Base-by-base conservation (phyloP, 352 stramenopile species). In the Salisapilia sapeloensis region DNA sequence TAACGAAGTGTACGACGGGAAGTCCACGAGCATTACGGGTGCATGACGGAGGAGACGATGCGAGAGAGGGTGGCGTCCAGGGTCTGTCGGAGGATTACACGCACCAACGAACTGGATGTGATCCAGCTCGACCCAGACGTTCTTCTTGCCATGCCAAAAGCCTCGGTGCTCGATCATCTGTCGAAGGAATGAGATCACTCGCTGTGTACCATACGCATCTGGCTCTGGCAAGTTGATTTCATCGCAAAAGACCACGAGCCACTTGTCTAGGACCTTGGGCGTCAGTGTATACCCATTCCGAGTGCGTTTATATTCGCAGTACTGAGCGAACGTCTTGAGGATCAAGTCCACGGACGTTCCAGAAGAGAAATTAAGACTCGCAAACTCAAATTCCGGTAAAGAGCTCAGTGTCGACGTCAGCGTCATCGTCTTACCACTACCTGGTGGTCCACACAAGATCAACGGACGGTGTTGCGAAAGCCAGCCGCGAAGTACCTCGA, bases 401-500 rank as follows among this genome's bases (percentile, higher is more conserved):
- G 81, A 95, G 42, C 94, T 93, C 21, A 99, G 79, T 6, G 95
- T 95, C 19, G 85, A 97, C 2, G 90, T 98, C 24, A 99, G 57
- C 2, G 96, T 99, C 96, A 99, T 99, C 2, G 95, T 99, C 50
- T 99, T 99, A 52, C 96, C 96, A 48, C 72, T 96, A n/a, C 95
- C 95, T 2, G 94, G 94, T 11, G 95, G 95, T 28, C 94, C 96
- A 60, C 94, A 99, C 13, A 99, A 63, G 50, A 99, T 96, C 0
- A 99, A 48, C 21, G 96, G 96, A 19, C 81, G 87, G 40, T 97
- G 92, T 40, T 94, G 93, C 21, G 85, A 90, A 20, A 99, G 70
- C 93, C 94, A 99, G 13, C 92, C 90, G 21, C 80, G 79, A 29
- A 99, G 56, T 17, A 99, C 85, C 60, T 98, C 93, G 36, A 96